phyloP scores from a whole-genome alignment of 352 stramenopile species.

The Peronospora belbahrii region DNA sequence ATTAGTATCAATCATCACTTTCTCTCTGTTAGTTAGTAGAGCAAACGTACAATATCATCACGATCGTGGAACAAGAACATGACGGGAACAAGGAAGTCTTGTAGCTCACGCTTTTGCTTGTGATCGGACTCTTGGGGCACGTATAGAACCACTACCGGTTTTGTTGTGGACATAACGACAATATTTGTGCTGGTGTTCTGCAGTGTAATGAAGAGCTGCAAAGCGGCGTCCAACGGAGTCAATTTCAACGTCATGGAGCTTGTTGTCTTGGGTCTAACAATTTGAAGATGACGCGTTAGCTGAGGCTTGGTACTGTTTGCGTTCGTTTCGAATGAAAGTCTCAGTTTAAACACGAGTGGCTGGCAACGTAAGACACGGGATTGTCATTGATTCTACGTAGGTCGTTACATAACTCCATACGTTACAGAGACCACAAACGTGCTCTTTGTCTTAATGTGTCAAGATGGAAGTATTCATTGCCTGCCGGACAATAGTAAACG shows the following conservation, averaged over 20 bases:
- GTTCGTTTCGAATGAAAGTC: background rate
- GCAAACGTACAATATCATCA: conserved; percentile 46
- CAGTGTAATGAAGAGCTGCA: conserved; percentile 14
- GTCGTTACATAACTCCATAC: background rate
- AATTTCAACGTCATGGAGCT: conserved; percentile 10
- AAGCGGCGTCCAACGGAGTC: conserved; percentile 12
- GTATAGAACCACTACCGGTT: conserved; percentile 19
- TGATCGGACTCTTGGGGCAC: conserved; percentile 12
- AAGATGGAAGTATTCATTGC: background rate
- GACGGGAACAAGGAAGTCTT: conserved; percentile 42
- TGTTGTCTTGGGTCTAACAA: conserved; percentile 1
- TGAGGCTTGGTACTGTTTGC: conserved; percentile 4
- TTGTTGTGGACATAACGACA: conserved; percentile 5
- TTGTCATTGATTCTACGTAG: conserved; percentile 1
- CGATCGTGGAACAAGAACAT: conserved; percentile 56
- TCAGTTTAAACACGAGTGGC: conserved; percentile 7
- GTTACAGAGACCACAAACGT: too few relatives aligned
- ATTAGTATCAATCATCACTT: background rate
- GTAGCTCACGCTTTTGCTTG: conserved; percentile 28
- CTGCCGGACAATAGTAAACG: background rate
- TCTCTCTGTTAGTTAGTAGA: background rate
- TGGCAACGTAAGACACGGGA: too few relatives aligned
- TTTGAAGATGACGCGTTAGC: conserved; percentile 12
- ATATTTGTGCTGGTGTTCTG: conserved; percentile 2
- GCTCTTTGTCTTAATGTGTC: background rate